Evolutionary conservation across 768 basidiomycete species (phyloP).

Genomic region (Trametes punicea): DNA sequence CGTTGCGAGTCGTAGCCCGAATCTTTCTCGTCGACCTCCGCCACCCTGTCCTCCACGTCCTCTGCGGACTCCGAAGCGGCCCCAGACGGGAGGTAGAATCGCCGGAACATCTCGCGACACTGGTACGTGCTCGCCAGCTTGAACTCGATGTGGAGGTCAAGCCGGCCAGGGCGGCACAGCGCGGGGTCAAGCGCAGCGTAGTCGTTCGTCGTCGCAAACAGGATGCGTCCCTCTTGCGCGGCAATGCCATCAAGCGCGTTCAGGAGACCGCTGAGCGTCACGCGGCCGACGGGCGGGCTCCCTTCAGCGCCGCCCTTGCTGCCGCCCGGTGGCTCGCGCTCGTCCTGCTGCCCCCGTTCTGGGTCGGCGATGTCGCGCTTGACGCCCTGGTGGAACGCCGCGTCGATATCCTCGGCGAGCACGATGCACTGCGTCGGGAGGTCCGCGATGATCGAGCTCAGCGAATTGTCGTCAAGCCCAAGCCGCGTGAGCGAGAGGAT

Average conservation of each 20-base stretch:
- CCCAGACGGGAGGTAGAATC: conserved; percentile 56
- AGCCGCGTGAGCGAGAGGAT: conserved; percentile 62
- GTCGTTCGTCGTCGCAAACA: conserved; percentile 79
- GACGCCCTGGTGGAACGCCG: conserved; percentile 48
- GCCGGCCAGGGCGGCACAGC: conserved; percentile 71
- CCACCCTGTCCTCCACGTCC: background rate
- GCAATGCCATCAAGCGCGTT: conserved; percentile 79
- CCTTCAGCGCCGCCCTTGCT: background rate
- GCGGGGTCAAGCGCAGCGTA: conserved; percentile 69
- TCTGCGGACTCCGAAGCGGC: background rate
- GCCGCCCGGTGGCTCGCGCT: background rate
- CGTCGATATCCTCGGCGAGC: conserved; percentile 84
- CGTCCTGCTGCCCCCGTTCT: conserved; percentile 5
- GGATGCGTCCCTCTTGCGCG: conserved; percentile 78
- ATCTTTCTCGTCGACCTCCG: conserved; percentile 8
- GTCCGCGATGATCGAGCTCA: conserved; percentile 55
- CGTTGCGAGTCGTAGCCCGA: conserved; percentile 2
- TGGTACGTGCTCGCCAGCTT: conserved; percentile 70
- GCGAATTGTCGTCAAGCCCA: conserved; percentile 59
- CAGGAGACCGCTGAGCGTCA: conserved; percentile 71
- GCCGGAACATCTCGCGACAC: conserved; percentile 58
- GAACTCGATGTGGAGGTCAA: conserved; percentile 80
- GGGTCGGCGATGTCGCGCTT: conserved; percentile 18
- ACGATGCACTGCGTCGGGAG: conserved; percentile 74
- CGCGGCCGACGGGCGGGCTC: conserved; percentile 28